Evolutionary conservation across 495 filamentous ascomycete genomes (phyloP).

Genomic region (Penicillium parvum): DNA sequence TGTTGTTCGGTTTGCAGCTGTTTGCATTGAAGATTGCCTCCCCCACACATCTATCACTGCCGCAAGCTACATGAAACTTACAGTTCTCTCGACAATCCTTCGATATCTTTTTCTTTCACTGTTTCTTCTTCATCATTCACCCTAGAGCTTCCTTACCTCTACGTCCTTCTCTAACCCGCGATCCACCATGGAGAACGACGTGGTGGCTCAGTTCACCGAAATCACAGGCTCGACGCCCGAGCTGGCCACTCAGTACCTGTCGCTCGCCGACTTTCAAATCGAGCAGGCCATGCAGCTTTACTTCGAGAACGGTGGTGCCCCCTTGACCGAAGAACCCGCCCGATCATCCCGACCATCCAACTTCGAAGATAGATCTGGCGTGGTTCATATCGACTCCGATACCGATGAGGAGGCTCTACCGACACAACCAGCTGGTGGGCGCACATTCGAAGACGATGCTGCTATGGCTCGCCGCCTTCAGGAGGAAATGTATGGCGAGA

Average conservation of each 20-base stretch:
- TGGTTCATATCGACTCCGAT: conserved; percentile 71
- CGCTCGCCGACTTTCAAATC: conserved; percentile 74
- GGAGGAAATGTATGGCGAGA: conserved; percentile 76
- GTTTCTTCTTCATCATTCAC: conserved; percentile 30
- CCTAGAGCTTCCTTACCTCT: conserved; percentile 42
- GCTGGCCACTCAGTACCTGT: conserved; percentile 72
- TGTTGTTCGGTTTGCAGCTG: conserved; percentile 32
- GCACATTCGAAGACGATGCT: conserved; percentile 75
- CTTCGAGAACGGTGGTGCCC: conserved; percentile 72
- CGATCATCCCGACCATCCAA: conserved; percentile 24
- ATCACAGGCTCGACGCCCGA: conserved; percentile 63
- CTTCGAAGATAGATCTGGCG: conserved; percentile 51
- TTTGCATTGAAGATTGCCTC: conserved; percentile 30
- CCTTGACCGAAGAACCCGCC: conserved; percentile 35
- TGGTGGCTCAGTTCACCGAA: conserved; percentile 48
- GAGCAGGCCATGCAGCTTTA: conserved; percentile 85
- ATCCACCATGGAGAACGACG: conserved; percentile 60
- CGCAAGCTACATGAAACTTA: neutral
- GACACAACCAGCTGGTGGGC: conserved; percentile 6
- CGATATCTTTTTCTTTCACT: conserved; percentile 6
- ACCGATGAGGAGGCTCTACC: conserved; percentile 48
- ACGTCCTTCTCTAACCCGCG: conserved; percentile 32
- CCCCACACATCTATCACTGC: conserved; percentile 12
- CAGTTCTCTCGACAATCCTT: too few relatives aligned
- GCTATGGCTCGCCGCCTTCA: conserved; percentile 88